Percentiles rank a stretch among this genome's conserved stretches.
phyloP scores from a whole-genome alignment of 2,329 filamentous ascomycete species.

The Ophiostoma ulmi region DNA sequence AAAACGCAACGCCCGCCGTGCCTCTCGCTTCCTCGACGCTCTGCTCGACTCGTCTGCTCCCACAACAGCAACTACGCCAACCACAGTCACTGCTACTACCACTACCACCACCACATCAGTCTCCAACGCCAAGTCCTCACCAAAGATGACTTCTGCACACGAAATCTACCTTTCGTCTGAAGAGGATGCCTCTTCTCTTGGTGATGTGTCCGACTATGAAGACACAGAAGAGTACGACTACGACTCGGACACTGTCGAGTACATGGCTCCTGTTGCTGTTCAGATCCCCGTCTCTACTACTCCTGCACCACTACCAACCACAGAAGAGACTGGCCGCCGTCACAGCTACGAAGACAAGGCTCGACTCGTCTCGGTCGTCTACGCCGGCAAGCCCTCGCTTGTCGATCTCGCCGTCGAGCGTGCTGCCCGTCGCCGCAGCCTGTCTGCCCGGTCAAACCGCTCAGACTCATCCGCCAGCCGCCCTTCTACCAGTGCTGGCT shows the following conservation, averaged over 20 bases:
- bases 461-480: conserved; percentile 20
- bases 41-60: conserved; percentile 31
- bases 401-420: conserved; percentile 41
- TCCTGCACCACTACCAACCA: neutral
- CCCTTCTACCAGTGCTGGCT: conserved; percentile 18
- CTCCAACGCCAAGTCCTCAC: conserved; percentile 31
- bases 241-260: conserved; percentile 21
- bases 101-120: conserved; percentile 16
- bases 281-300: neutral
- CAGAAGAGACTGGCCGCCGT: conserved; percentile 30
- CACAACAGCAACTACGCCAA: neutral
- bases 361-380: conserved; percentile 54
- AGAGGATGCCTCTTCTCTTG: conserved; percentile 59
- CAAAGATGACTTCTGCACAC: conserved; percentile 40
- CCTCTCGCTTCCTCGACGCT: conserved; percentile 43
- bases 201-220: conserved; percentile 48
- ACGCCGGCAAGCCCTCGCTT: conserved; percentile 55
- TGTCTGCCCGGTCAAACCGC: conserved; percentile 29
- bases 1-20: conserved; percentile 46
- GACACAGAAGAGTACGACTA: conserved; percentile 27
- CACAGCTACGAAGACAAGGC: conserved; percentile 51
- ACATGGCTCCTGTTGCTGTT: neutral
- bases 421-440: conserved; percentile 30
- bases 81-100: neutral
- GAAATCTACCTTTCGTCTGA: conserved; percentile 61